These are phyloP conservation scores for Aspergillus coremiiformis DNA, from an alignment of 495 filamentous ascomycete species.

Conservation along the genomic window DNA sequence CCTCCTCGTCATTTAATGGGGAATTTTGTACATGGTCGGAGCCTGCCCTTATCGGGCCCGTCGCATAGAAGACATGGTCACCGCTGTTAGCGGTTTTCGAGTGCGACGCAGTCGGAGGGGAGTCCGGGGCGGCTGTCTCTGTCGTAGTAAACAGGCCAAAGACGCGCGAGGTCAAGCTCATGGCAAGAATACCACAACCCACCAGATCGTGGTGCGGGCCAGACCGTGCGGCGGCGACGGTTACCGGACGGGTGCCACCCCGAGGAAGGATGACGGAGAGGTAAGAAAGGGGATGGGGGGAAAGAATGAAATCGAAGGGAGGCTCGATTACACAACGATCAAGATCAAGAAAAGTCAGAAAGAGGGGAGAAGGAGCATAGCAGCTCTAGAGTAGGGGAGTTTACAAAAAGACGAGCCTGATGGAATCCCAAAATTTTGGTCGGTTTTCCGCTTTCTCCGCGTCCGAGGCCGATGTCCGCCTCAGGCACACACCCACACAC, in stretches of 20 bases:
- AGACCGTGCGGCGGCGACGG: constrained; percentile 23
- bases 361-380: constrained; percentile 12
- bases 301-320: constrained; percentile 10
- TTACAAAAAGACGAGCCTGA: background rate
- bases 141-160: constrained; percentile 38
- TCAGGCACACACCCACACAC: constrained; percentile 20
- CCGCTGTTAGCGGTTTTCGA: constrained; percentile 5
- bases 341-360: constrained; percentile 13
- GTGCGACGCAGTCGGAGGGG: constrained; percentile 6
- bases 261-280: background rate
- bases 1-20: constrained; percentile 33
- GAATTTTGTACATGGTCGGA: constrained; percentile 13
- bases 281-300: too few relatives aligned
- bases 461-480: constrained; percentile 16
- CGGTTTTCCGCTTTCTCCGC: constrained; percentile 34
- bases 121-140: constrained; percentile 24
- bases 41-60: constrained; percentile 12
- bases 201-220: constrained; percentile 28
- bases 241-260: constrained; percentile 11
- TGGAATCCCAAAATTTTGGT: constrained; percentile 30
- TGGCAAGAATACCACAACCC: constrained; percentile 36
- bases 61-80: constrained; percentile 11
- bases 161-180: constrained; percentile 42
- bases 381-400: background rate
- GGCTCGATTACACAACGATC: constrained; percentile 11